Percentiles rank a stretch among this genome's conserved stretches.
Conservation (phyloP, 2,329 filamentous ascomycete species). For the Aspergillus phoenicis region DNA sequence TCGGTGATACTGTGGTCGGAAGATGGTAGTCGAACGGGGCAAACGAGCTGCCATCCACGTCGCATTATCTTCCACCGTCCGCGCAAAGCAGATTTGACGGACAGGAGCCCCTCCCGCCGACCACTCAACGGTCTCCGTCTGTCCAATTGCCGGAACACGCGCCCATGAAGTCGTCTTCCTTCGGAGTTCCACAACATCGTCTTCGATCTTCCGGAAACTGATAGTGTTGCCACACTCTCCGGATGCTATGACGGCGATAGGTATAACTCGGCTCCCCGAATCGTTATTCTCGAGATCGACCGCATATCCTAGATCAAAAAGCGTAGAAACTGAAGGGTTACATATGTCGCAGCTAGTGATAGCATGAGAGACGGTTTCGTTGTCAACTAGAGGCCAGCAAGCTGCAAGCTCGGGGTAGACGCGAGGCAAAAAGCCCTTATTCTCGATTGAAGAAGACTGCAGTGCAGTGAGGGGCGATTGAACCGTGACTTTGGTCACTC, state of each 20-base stretch:
- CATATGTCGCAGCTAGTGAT: slow-evolving; percentile 34
- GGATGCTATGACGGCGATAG: slow-evolving; percentile 41
- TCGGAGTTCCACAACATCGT: slow-evolving; percentile 30
- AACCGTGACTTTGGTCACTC: slow-evolving; percentile 32
- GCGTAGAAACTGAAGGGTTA: slow-evolving; percentile 39
- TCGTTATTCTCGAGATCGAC: slow-evolving; percentile 37
- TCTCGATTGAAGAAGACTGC: slow-evolving; percentile 21
- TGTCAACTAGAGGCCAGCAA: slow-evolving; percentile 31
- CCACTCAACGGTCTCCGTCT: slow-evolving; percentile 53
- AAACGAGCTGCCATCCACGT: slow-evolving; percentile 57
- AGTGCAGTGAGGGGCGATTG: slow-evolving; percentile 23
- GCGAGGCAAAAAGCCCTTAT: slow-evolving; percentile 29
- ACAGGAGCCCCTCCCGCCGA: slow-evolving; percentile 52
- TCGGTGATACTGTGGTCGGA: slow-evolving; percentile 47
- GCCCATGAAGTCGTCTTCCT: slow-evolving; percentile 25
- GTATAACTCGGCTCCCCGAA: slow-evolving; percentile 30
- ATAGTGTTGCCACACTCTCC: slow-evolving; percentile 54
- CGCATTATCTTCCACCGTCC: slow-evolving; percentile 42
- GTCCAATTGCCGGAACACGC: slow-evolving; percentile 46
- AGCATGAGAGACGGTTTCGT: slow-evolving; percentile 37
- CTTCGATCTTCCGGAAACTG: slow-evolving; percentile 44
- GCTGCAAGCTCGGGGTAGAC: slow-evolving; percentile 41
- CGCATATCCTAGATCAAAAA: slow-evolving; percentile 56
- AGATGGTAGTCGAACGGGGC: slow-evolving; percentile 49
- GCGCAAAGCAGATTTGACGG: slow-evolving; percentile 57